Evolutionary conservation across 202 grass and related monocot genomes (phyloP).

Genomic region (Cymbopogon flexuosus): DNA sequence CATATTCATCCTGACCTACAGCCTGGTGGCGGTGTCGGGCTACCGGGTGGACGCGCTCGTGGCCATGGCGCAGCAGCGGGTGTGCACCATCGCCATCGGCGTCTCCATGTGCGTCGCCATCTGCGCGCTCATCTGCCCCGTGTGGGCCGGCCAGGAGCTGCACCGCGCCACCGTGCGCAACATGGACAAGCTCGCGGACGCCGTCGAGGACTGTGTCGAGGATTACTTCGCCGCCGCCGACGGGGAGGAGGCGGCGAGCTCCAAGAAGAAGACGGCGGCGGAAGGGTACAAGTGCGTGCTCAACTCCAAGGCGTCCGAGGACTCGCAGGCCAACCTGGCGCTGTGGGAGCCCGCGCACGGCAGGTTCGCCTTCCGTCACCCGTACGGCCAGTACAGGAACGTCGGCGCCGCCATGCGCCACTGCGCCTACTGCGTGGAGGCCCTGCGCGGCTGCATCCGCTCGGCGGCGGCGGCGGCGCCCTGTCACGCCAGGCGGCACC

Average conservation of each 20-base stretch:
- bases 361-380: constrained; percentile 57
- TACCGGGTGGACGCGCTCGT: constrained; percentile 52
- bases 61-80: constrained; percentile 39
- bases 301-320: constrained; percentile 76
- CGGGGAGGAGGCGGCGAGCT: not conserved
- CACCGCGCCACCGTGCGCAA: constrained; percentile 51
- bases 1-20: constrained; percentile 72
- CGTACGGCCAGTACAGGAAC: constrained; percentile 53
- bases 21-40: constrained; percentile 55
- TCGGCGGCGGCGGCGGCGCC: constrained; percentile 29
- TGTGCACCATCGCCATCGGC: constrained; percentile 50
- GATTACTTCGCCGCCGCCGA: constrained; percentile 33
- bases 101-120: constrained; percentile 44
- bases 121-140: constrained; percentile 41
- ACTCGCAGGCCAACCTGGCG: constrained; percentile 72
- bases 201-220: constrained; percentile 45
- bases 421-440: constrained; percentile 77
- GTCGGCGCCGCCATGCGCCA: constrained; percentile 63
- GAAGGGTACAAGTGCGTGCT: constrained; percentile 69
- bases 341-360: constrained; percentile 78
- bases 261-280: not conserved
- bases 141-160: constrained; percentile 66
- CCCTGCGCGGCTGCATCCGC: constrained; percentile 45
- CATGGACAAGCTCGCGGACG: constrained; percentile 49
- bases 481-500: constrained; percentile 23